Evolutionary conservation across 78 protist genomes (phyloP), one percentile per base, ranked within the genome.

Genomic region (Andalucia godoyi): DNA sequence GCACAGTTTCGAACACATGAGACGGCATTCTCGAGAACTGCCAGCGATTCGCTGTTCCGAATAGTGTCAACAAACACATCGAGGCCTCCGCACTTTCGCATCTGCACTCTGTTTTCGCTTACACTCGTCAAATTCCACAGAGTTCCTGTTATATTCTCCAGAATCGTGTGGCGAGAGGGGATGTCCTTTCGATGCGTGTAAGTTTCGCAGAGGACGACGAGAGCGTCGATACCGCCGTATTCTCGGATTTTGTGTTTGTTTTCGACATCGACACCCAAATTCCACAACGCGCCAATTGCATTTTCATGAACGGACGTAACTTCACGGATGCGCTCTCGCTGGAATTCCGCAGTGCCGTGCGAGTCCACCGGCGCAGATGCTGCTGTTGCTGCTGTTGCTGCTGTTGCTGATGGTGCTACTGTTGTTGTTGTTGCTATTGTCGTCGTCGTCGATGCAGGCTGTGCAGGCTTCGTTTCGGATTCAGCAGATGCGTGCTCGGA

Each of bases 231-330:
- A 18, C 71, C 78, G 40, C 70, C 78, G 38, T n/a, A 4, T 29
- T 2, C 41, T 10, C 58, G 66, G 18, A 72, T 57, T 10, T 7
- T 43, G 27, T 17, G 2, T 39, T 72, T 72, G 70, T 61, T 62
- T 34, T 61, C 57, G 32, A 41, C 39, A 23, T 72, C 78, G 36
- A 59, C 57, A 1, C 55, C 32, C 32, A n/a, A 47, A 46, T 72
- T 72, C 78, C 78, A 72, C 23, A 72, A 47, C 21, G 55, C 78
- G 27, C 78, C 78, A 2, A 70, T 59, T 8, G 78, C 78, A 46
- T 61, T 62, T 30, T 72, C 70, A n/a, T 46, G 71, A 13, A 72
- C 69, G 30, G 50, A 12, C n/a, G n/a, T 7, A 25, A 23, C 25
- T 43, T 43, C 47, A 10, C 13, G 47, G 47, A 13, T 10, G 13